Percentiles rank a stretch among this genome's conserved stretches.
phyloP scores from a whole-genome alignment of 805 yeast genomes.

The Metschnikowia rubicola region DNA sequence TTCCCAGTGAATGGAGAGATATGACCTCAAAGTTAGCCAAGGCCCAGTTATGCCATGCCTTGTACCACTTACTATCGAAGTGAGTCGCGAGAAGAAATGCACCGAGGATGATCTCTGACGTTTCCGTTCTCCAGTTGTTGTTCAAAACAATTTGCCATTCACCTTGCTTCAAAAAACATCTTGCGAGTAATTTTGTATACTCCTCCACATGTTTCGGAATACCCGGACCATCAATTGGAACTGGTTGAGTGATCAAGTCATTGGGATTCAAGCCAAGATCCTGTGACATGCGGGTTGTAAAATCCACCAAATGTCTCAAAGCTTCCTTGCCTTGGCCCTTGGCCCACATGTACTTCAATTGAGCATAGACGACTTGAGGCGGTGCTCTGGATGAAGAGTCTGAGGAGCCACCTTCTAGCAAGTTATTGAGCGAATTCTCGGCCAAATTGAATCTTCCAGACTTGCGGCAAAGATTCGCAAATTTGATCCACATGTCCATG shows the following conservation, averaged over 20 bases:
- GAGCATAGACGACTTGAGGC: slow-evolving; percentile 96
- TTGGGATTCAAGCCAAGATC: slow-evolving; percentile 85
- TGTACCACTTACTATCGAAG: slow-evolving; percentile 90
- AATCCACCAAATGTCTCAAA: slow-evolving; percentile 76
- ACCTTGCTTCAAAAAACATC: slow-evolving; percentile 96
- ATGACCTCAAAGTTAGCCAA: slow-evolving; percentile 95
- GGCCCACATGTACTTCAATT: slow-evolving; percentile 95
- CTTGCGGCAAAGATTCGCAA: slow-evolving; percentile 93
- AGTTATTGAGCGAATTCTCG: slow-evolving; percentile 79
- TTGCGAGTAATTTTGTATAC: slow-evolving; percentile 79
- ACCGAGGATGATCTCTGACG: slow-evolving; percentile 81
- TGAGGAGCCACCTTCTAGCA: slow-evolving; percentile 71
- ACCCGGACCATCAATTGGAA: slow-evolving; percentile 71
- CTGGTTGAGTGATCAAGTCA: slow-evolving; percentile 81
- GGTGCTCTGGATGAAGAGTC: slow-evolving; percentile 74
- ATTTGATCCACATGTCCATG: slow-evolving; percentile 97
- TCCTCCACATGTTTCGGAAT: slow-evolving; percentile 74
- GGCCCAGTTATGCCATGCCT: slow-evolving; percentile 99
- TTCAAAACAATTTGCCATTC: slow-evolving; percentile 93
- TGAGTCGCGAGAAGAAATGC: slow-evolving; percentile 92
- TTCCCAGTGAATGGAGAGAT: slow-evolving; percentile 47
- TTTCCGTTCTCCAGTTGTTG: slow-evolving; percentile 72
- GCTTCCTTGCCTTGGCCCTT: slow-evolving; percentile 88
- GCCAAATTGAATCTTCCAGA: slow-evolving; percentile 91
- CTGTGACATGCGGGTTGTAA: slow-evolving; percentile 85